A percentile compares a stretch with the other conserved stretches of the same genome.
phyloP scores from a whole-genome alignment of 2,329 filamentous ascomycete species.

The Teratosphaeria epicoccoides region DNA sequence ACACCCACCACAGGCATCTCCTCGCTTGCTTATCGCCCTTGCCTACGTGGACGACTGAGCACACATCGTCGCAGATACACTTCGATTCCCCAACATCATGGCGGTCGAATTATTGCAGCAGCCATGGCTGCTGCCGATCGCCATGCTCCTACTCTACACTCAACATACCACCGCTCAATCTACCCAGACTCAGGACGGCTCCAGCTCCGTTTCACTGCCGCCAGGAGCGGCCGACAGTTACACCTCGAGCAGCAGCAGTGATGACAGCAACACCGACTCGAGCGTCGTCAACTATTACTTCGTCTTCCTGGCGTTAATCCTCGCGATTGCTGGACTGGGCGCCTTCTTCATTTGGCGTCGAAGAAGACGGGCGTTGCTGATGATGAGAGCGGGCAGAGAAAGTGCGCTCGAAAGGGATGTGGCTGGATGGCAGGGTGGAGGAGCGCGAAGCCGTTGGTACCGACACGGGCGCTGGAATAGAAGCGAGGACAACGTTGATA shows the following conservation, averaged over 20 bases:
- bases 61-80: background rate
- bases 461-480: constrained; percentile 1
- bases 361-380: constrained; percentile 25
- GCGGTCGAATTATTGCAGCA: background rate
- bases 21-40: background rate
- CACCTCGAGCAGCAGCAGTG: background rate
- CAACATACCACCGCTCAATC: background rate
- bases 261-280: background rate
- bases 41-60: background rate
- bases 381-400: background rate
- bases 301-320: constrained; percentile 45
- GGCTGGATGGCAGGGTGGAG: background rate
- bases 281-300: constrained; percentile 41
- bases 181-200: background rate
- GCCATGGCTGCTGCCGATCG: background rate
- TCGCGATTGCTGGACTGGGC: constrained; percentile 36
- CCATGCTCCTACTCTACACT: background rate
- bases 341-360: constrained; percentile 38
- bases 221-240: background rate
- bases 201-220: background rate
- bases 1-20: background rate
- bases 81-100: background rate
- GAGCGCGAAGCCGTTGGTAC: constrained; percentile 1
- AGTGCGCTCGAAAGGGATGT: constrained; percentile 4
- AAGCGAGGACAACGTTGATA: constrained; percentile 13